phyloP scores from a whole-genome alignment of 257 asterid species.

The Coffea canephora region DNA sequence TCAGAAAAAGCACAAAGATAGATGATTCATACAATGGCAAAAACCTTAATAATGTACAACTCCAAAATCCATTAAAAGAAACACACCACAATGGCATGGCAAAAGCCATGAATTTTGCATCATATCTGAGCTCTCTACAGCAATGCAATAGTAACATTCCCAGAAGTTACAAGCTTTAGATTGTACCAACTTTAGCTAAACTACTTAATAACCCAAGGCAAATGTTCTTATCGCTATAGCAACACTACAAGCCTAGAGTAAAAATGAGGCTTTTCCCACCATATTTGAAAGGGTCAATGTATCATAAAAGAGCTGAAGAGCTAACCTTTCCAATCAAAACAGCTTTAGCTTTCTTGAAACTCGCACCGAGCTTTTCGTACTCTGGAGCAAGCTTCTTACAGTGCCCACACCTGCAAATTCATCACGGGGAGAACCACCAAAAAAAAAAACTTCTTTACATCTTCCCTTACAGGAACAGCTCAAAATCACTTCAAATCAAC shows the following conservation, averaged over 20 bases:
- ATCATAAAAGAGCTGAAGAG: not conserved
- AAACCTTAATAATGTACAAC: too few relatives aligned
- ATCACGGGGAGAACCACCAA: too few relatives aligned
- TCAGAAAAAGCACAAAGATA: not conserved
- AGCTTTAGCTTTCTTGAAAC: constrained; percentile 91
- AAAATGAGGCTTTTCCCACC: too few relatives aligned
- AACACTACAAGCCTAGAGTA: not conserved
- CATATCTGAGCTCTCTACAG: not conserved
- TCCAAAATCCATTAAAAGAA: too few relatives aligned
- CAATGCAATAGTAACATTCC: not conserved
- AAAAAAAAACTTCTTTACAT: not conserved
- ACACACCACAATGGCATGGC: not conserved
- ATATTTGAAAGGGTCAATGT: not conserved
- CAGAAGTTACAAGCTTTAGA: not conserved
- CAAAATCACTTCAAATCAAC: too few relatives aligned
- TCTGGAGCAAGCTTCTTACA: constrained; percentile 97
- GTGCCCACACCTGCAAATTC: constrained; percentile 83
- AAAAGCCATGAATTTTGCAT: not conserved
- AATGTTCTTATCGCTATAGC: not conserved
- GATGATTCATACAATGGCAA: not conserved
- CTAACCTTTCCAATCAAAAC: constrained; percentile 87
- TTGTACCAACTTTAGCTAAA: not conserved
- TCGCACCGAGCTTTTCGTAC: constrained; percentile 83
- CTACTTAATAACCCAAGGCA: not conserved
- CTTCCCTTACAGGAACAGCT: too few relatives aligned